Percentiles rank a stretch among this genome's conserved stretches.
These are phyloP conservation scores for Vanrija sp. DNA, from an alignment of 1,284 basidiomycete genomes.

Conservation along the genomic window DNA sequence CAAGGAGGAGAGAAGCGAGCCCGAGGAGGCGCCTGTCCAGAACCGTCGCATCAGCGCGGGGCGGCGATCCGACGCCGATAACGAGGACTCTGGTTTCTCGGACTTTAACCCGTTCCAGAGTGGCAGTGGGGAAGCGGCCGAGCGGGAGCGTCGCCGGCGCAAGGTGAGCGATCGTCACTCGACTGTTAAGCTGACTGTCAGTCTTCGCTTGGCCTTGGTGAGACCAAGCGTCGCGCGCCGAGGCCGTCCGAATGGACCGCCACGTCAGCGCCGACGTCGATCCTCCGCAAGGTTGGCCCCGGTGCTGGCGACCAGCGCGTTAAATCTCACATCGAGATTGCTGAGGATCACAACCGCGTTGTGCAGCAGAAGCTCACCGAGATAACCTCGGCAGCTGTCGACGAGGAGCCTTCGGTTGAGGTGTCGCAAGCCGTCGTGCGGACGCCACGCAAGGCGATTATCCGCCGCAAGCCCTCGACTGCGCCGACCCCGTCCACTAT, in stretches of 20 bases:
- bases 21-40: slow-evolving; percentile 41
- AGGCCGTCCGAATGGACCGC: slow-evolving; percentile 19
- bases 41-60: too few species aligned
- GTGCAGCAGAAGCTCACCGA: slow-evolving; percentile 29
- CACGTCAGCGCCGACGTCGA: slow-evolving; percentile 13
- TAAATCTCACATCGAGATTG: slow-evolving; percentile 20
- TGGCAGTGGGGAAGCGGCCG: slow-evolving; percentile 49
- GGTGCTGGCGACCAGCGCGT: slow-evolving; percentile 33
- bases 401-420: slow-evolving; percentile 1
- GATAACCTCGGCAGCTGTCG: slow-evolving; percentile 12
- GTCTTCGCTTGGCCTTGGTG: slow-evolving; percentile 19
- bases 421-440: background rate
- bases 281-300: slow-evolving; percentile 33
- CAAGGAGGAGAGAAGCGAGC: slow-evolving; percentile 54
- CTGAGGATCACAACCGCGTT: slow-evolving; percentile 31
- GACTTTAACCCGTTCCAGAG: slow-evolving; percentile 56
- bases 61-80: slow-evolving; percentile 18
- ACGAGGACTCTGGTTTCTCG: slow-evolving; percentile 49
- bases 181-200: slow-evolving; percentile 1
- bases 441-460: slow-evolving; percentile 9
- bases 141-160: slow-evolving; percentile 39
- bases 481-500: slow-evolving; percentile 38
- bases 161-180: slow-evolving; percentile 27
- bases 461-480: slow-evolving; percentile 2
- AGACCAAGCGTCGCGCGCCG: slow-evolving; percentile 12